Conservation (phyloP, 352 stramenopile species). For the Phytophthora hybrid region DNA sequence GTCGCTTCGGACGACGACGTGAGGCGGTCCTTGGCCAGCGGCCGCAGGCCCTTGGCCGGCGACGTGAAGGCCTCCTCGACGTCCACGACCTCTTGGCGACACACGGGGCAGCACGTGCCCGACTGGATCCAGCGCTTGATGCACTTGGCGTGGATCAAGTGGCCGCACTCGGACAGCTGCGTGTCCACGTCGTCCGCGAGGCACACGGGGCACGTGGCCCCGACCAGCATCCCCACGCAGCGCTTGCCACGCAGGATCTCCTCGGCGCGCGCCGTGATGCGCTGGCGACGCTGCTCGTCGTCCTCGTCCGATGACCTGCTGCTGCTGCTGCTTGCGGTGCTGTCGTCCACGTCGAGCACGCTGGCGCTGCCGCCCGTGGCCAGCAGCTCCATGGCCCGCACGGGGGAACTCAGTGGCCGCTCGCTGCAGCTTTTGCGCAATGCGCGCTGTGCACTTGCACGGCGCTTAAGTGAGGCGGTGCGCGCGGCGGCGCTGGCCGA, state of each 20-base stretch:
- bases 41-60: constrained; percentile 38
- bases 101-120: constrained; percentile 72
- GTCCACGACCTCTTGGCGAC: constrained; percentile 63
- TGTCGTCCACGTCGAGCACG: constrained; percentile 44
- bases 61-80: constrained; percentile 63
- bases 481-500: constrained; percentile 26
- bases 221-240: constrained; percentile 71
- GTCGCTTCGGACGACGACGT: constrained; percentile 55
- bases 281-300: constrained; percentile 45
- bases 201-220: constrained; percentile 75
- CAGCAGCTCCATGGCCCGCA: constrained; percentile 21
- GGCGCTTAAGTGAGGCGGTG: constrained; percentile 43
- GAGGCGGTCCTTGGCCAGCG: constrained; percentile 63
- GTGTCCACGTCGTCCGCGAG: constrained; percentile 80
- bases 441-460: constrained; percentile 32
- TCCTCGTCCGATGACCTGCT: constrained; percentile 14
- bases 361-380: constrained; percentile 40
- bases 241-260: constrained; percentile 70
- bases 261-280: constrained; percentile 66
- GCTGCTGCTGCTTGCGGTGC: constrained; percentile 1
- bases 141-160: constrained; percentile 80
- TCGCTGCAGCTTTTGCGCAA: constrained; percentile 55
- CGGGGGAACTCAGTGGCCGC: constrained; percentile 33
- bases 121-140: constrained; percentile 83
- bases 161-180: constrained; percentile 66